phyloP scores from a whole-genome alignment of 192 early-diverging fungal species.

The Neocallimastix lanati region DNA sequence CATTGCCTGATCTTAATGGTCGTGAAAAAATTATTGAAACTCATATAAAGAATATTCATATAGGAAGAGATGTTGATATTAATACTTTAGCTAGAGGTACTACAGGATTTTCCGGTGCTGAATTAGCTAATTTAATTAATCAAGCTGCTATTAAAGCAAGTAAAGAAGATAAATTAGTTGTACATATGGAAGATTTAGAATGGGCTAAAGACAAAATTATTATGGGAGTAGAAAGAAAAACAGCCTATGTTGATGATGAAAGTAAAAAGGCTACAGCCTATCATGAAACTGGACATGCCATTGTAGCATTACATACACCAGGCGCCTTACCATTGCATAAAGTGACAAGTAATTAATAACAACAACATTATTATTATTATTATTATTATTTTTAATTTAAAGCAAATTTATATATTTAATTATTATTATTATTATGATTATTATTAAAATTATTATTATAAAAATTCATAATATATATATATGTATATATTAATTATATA shows the following conservation, averaged over 20 bases:
- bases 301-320: conserved; percentile 85
- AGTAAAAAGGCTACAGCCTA: conserved; percentile 82
- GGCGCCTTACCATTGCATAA: conserved; percentile 95
- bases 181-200: conserved; percentile 72
- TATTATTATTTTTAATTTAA: too few relatives aligned
- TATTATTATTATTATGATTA: background rate
- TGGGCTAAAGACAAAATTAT: conserved; percentile 96
- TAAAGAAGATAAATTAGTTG: conserved; percentile 50
- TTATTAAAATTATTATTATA: background rate
- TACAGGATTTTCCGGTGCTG: conserved; percentile 98
- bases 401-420: background rate
- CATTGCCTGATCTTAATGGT: conserved; percentile 92
- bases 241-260: conserved; percentile 76
- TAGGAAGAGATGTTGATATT: conserved; percentile 58
- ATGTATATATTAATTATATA: too few relatives aligned
- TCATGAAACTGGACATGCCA: conserved; percentile 94
- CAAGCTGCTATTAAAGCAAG: conserved; percentile 91
- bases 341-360: conserved; percentile 58
- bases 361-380: too few relatives aligned
- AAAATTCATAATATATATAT: too few relatives aligned
- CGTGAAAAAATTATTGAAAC: conserved; percentile 79
- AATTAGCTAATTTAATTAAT: conserved; percentile 92
- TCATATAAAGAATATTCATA: conserved; percentile 62
- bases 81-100: conserved; percentile 82
- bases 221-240: conserved; percentile 91